Percentiles rank a stretch among this genome's conserved stretches.
phyloP scores from a whole-genome alignment of 208 protist genomes.

The Wallacemonas sp. region DNA sequence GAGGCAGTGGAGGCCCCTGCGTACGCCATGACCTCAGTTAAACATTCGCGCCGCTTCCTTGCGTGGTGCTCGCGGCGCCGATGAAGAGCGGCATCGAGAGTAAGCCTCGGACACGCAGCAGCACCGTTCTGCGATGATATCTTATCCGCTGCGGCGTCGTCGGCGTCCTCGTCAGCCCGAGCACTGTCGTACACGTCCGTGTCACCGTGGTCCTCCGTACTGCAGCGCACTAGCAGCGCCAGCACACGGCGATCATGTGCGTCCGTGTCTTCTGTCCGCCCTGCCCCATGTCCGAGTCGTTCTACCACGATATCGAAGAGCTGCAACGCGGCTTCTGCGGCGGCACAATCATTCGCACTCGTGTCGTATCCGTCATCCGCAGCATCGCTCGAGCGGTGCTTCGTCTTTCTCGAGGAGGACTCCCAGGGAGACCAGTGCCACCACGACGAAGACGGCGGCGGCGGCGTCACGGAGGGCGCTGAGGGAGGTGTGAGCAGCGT shows the following conservation, averaged over 20 bases:
- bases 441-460: not conserved
- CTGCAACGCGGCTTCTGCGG: slow-evolving; percentile 8
- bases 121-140: too few species aligned
- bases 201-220: not conserved
- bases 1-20: not conserved
- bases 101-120: too few species aligned
- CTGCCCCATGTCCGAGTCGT: not conserved
- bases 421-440: too few species aligned
- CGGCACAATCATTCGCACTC: not conserved
- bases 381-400: too few species aligned
- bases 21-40: slow-evolving; percentile 8
- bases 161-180: not conserved
- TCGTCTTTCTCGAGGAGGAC: too few species aligned
- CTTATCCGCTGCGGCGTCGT: not conserved
- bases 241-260: slow-evolving; percentile 9
- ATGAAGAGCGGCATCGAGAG: not conserved
- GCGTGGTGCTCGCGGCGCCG: slow-evolving; percentile 5
- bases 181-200: not conserved
- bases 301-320: slow-evolving; percentile 5
- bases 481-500: not conserved
- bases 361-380: not conserved
- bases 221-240: not conserved
- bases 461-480: not conserved
- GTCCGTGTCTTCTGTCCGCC: not conserved
- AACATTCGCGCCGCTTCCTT: slow-evolving; percentile 10